These are phyloP conservation scores for Zygosaccharomyces sapae DNA, from an alignment of 1,139 yeast genomes.

Conservation along the genomic window DNA sequence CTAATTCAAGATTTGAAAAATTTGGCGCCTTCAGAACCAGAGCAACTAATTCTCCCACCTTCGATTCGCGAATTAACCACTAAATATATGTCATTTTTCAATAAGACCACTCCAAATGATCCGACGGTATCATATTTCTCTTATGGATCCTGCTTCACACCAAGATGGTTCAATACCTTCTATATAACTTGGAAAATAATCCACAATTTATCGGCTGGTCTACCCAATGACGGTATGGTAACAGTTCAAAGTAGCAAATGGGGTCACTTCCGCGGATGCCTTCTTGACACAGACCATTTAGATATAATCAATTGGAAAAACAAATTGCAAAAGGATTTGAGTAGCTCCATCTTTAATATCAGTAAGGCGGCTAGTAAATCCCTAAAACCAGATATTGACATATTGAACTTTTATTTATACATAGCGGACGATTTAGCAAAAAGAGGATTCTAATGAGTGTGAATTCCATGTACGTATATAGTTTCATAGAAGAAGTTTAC, in stretches of 20 bases:
- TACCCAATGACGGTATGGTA: conserved; percentile 81
- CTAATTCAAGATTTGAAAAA: conserved; percentile 27
- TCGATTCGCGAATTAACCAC: conserved; percentile 62
- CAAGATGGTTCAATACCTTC: conserved; percentile 60
- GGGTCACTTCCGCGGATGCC: conserved; percentile 79
- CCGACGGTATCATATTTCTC: conserved; percentile 70
- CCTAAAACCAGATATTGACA: conserved; percentile 52
- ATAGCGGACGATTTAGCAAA: conserved; percentile 66
- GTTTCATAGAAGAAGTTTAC: not conserved
- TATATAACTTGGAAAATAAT: conserved; percentile 61
- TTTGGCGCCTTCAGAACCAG: conserved; percentile 13
- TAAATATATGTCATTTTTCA: conserved; percentile 50
- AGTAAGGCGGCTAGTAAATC: conserved; percentile 15
- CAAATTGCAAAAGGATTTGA: conserved; percentile 41
- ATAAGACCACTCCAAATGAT: conserved; percentile 48
- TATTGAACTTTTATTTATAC: conserved; percentile 69
- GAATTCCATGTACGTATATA: not conserved
- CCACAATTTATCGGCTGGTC: conserved; percentile 39
- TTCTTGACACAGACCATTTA: conserved; percentile 75
- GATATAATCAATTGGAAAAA: conserved; percentile 84
- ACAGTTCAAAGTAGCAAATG: conserved; percentile 73
- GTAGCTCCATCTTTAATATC: conserved; percentile 18
- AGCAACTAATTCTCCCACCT: conserved; percentile 38
- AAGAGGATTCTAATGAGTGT: conserved; percentile 49
- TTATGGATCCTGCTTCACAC: conserved; percentile 71